Evolutionary conservation across 495 filamentous ascomycete genomes (phyloP), one percentile per base, ranked within the genome.

Genomic region (Penicillium canescens): DNA sequence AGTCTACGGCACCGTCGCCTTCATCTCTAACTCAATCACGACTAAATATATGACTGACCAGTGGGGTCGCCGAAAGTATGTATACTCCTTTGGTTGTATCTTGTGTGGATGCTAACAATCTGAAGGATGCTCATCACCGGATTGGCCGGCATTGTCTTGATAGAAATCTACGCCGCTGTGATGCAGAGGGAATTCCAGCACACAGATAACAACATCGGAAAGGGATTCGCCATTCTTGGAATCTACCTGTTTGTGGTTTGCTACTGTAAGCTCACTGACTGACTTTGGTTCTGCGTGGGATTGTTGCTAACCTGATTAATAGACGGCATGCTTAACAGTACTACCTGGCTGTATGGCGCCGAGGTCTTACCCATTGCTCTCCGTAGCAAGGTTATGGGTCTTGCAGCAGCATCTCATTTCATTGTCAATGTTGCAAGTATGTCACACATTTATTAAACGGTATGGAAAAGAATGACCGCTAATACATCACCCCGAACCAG

Each of bases 321-420:
- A 80, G 78, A 85, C 52, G 78, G 76, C 31, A 78, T 82, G 73
- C 73, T 85, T 12, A 83, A 83, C 69, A 78, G 74, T 55, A 83
- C 80, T 8, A 83, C 82, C 6, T 85, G 82, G 82, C 62, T 83
- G 0, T 85, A 85, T 54, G 82, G 81, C 11, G 79, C 82, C 24
- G 82, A 85, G 61, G 78, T 85, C 16, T 61, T 85, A 1, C 82
- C 82, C 2, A 78, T 83, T 14, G 72, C 72, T 10, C 67, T 83
- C 36, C 75, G 82, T 13, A 83, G 78, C 61, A 83, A 82, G 57
- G 70, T 85, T 3, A 82, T 85, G 79, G 82, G 82, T 14, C 52
- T 85, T 7, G 79, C 80, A 6, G 81, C 82, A 6, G 77, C 77
- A 3, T 73, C 75, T 5, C 82, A 85, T 56, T 83, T 82, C 43